Evolutionary conservation across 805 yeast genomes (phyloP).

Genomic region (Kurtzmaniella fragi): DNA sequence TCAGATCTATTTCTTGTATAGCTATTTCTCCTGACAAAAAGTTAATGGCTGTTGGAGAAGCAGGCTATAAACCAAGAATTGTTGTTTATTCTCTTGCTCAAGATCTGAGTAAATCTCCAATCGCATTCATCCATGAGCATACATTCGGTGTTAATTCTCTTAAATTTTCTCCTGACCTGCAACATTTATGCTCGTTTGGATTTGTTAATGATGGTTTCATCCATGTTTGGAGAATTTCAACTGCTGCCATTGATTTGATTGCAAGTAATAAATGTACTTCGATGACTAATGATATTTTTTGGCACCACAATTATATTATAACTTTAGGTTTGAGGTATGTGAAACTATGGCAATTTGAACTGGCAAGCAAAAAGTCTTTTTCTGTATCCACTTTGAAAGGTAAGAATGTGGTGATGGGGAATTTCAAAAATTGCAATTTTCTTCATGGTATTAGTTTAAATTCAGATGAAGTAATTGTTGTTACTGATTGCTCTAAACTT

Average conservation of each 20-base stretch:
- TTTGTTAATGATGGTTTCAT: conserved; percentile 65
- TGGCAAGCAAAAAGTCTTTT: conserved; percentile 13
- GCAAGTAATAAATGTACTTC: conserved; percentile 64
- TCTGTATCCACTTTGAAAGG: conserved; percentile 42
- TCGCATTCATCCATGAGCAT: conserved; percentile 56
- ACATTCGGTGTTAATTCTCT: conserved; percentile 56
- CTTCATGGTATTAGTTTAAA: conserved; percentile 31
- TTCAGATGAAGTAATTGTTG: conserved; percentile 30
- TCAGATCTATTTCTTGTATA: conserved; percentile 52
- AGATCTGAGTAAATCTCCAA: conserved; percentile 42
- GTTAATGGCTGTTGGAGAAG: conserved; percentile 64
- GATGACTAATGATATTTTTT: conserved; percentile 47
- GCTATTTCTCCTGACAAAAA: conserved; percentile 51
- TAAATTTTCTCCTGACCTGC: conserved; percentile 56
- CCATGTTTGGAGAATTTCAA: conserved; percentile 50
- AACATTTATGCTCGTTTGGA: conserved; percentile 56
- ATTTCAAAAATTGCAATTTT: conserved; percentile 45
- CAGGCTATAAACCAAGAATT: conserved; percentile 65
- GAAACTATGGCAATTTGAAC: conserved; percentile 53
- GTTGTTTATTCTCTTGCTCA: conserved; percentile 54
- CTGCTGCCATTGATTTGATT: conserved; percentile 20
- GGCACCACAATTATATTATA: conserved; percentile 48
- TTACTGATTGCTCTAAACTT: conserved; percentile 28
- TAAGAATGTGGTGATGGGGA: conserved; percentile 53
- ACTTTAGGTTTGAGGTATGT: conserved; percentile 60